Evolutionary conservation across 2,329 filamentous ascomycete genomes (phyloP), one percentile per base, ranked within the genome.

Genomic region (Exophiala xenobiotica): DNA sequence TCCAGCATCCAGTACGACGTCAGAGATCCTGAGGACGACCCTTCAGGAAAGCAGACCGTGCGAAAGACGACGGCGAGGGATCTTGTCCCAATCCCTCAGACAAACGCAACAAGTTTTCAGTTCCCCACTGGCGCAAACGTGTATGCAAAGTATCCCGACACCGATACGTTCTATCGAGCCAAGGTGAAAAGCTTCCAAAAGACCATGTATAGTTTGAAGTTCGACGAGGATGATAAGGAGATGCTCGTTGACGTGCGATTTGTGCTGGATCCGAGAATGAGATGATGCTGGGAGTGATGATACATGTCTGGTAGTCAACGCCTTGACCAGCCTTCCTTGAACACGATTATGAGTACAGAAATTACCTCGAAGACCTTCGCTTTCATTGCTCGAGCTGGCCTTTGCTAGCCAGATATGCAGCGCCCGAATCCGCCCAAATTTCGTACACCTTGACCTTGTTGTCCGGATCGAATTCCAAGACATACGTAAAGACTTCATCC

Each of bases 121-220:
- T 82, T 80, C 59, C 63, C 76, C 6, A 71, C 80, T 31, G 86
- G 87, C 38, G 88, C 86, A 65, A 80, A 83, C 39, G 88, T 92
- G 6, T 74, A 92, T 51, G 88, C 88, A 0, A 74, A 90, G 51
- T 93, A 93, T 64, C 88, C 88, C 0, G 85, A 90, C 61, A 92
- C 88, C 1, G 91, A 88, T 1, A 91, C 87, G 0, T 92, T 93
- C 63, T 93, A 93, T 67, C 85, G 87, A 65, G 88, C 88, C 1
- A 87, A 90, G 61, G 86, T 88, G 70, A 84, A 84, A 27, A 84
- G 53, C 23, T 81, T 75, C 74, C 85, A 72, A 63, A 78, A 75
- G 57, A 72, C 74, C 39, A 67, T 68, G 46, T 76, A 74, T 56
- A 66, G 70, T 50, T 73, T 92, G 58, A 83, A 88, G 57, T 92